Evolutionary conservation across 2,329 filamentous ascomycete genomes (phyloP), one percentile per base, ranked within the genome.

Genomic region (Paraphoma chrysanthemicola): DNA sequence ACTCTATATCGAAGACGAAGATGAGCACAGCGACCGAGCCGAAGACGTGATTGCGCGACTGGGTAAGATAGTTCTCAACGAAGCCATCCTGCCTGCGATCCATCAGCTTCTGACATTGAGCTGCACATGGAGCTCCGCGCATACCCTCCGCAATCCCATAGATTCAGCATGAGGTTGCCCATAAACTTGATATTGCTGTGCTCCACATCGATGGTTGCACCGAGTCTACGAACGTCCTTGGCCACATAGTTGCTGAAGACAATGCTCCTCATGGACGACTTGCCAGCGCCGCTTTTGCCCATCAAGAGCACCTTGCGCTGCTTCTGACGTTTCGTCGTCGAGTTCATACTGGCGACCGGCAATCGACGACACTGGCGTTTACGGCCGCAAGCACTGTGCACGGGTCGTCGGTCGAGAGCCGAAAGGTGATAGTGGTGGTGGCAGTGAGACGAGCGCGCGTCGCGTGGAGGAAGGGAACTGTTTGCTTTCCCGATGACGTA

Each of bases 181-280:
- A 99, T 91, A 81, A 99, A 99, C 78, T 97, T 97, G 79, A 98
- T 95, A 80, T 97, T 95, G 60, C 93, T 97, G 71, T 98, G 91
- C 79, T 99, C 95, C 58, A 99, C 95, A 75, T 99, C 95, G 74
- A 99, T 98, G 11, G 95, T 99, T 1, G 95, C 95, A 65, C 95
- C 95, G 53, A 99, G 82, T 56, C 95, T 84, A 39, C 95, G 86
- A 6, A 97, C 97, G 77, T 99, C 95, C 74, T 96, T 93, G 54
- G 95, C 95, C 64, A 98, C 93, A 77, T 97, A 98, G 79, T 98
- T 98, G 82, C 92, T 97, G 80, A 99, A 99, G 76, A 99, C 97
- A 73, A 99, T 98, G 72, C 91, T 95, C 63, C 95, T 87, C 95
- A 99, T 99, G 54, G 93, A 97, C 42, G 93, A 97, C 80, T 99